Evolutionary conservation across 1,284 basidiomycete genomes (phyloP).

Genomic region (Pulchroboletus neoregius): DNA sequence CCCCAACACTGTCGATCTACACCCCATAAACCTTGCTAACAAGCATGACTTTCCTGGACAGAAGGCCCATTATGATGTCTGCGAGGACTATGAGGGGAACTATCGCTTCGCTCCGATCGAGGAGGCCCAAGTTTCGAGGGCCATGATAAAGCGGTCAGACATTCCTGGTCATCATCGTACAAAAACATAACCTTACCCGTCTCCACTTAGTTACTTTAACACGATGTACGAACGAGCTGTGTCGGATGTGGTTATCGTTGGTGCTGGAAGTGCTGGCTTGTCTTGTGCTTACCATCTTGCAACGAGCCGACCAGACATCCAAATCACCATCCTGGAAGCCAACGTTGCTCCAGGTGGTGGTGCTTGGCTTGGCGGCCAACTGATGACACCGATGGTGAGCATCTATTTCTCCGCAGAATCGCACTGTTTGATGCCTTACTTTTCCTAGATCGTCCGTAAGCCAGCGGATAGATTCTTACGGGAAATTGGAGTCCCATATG

Average conservation of each 20-base stretch:
- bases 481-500: constrained; percentile 73
- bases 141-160: constrained; percentile 70
- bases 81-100: constrained; percentile 33
- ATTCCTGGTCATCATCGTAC: neutral
- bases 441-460: constrained; percentile 66
- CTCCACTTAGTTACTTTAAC: constrained; percentile 54
- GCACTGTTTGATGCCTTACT: neutral
- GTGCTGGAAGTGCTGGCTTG: constrained; percentile 76
- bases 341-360: constrained; percentile 80
- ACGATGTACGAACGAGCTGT: constrained; percentile 71
- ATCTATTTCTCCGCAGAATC: neutral
- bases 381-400: constrained; percentile 78
- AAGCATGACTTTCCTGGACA: constrained; percentile 6
- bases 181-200: constrained; percentile 5
- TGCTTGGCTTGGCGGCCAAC: constrained; percentile 78
- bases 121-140: constrained; percentile 73
- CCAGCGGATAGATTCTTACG: constrained; percentile 73
- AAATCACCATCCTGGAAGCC: constrained; percentile 80
- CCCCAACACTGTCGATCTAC: constrained; percentile 6
- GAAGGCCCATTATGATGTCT: constrained; percentile 22
- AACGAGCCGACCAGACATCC: constrained; percentile 67
- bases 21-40: constrained; percentile 5
- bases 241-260: constrained; percentile 78
- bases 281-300: constrained; percentile 76
- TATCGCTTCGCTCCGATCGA: constrained; percentile 73